Percentiles rank a stretch among this genome's conserved stretches.
phyloP scores from a whole-genome alignment of 2,329 filamentous ascomycete genomes.

The Nigrospora sphaerica region DNA sequence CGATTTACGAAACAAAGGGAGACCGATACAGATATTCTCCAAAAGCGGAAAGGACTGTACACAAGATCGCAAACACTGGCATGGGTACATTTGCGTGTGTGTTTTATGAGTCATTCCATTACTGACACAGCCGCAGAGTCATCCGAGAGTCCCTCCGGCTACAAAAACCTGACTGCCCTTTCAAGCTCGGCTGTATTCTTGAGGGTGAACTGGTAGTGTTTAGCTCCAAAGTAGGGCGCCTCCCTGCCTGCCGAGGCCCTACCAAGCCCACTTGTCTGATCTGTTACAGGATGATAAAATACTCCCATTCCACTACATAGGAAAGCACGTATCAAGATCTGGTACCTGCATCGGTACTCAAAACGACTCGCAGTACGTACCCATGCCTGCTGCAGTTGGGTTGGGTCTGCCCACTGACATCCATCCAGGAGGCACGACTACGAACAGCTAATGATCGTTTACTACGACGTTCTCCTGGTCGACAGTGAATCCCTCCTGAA shows the following conservation, averaged over 20 bases:
- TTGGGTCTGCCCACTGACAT: no score
- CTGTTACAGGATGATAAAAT: conserved; percentile 46
- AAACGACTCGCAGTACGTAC: conserved; percentile 58
- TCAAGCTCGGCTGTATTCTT: conserved; percentile 65
- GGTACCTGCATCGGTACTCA: conserved; percentile 62
- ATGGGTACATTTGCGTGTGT: not conserved
- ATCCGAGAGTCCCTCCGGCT: conserved; percentile 61
- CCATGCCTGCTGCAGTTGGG: not conserved
- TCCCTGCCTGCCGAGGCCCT: not conserved
- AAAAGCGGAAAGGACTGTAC: conserved; percentile 92
- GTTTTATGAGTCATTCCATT: no score
- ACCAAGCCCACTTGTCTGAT: conserved; percentile 9
- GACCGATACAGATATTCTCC: conserved; percentile 74
- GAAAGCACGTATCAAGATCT: conserved; percentile 70
- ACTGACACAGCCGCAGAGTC: conserved; percentile 26
- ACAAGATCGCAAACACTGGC: conserved; percentile 52
- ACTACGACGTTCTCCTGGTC: conserved; percentile 50
- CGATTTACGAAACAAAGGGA: conserved; percentile 47
- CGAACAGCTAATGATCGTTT: conserved; percentile 56
- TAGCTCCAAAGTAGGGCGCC: conserved; percentile 47
- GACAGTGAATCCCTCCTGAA: conserved; percentile 46
- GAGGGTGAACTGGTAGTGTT: conserved; percentile 81
- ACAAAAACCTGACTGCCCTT: conserved; percentile 45
- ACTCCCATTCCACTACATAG: conserved; percentile 72
- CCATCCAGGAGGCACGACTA: conserved; percentile 33